These are phyloP conservation scores for Nothopassalora personata DNA, from an alignment of 2,329 filamentous ascomycete species.

Conservation along the genomic window DNA sequence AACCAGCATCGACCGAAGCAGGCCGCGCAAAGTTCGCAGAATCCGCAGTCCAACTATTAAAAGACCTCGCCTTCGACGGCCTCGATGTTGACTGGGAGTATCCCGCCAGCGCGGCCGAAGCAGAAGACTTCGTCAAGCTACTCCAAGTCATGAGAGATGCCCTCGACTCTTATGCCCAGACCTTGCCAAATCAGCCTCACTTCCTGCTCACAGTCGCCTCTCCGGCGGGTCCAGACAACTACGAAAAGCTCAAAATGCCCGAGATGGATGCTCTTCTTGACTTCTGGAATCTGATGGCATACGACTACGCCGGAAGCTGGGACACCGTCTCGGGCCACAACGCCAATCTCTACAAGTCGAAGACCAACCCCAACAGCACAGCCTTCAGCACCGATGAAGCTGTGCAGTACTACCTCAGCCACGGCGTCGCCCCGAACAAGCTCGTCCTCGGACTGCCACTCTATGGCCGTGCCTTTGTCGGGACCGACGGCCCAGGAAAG, in stretches of 20 bases:
- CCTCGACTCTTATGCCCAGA: conserved; percentile 38
- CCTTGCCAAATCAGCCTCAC: conserved; percentile 32
- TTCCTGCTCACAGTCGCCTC: conserved; percentile 44
- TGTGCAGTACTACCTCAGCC: conserved; percentile 61
- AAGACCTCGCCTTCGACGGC: conserved; percentile 67
- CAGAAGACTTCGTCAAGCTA: conserved; percentile 35
- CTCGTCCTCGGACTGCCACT: conserved; percentile 86
- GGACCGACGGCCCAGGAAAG: conserved; percentile 67
- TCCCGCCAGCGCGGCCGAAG: conserved; percentile 37
- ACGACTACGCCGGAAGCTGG: conserved; percentile 69
- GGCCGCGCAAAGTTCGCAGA: conserved; percentile 63
- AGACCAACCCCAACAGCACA: conserved; percentile 56
- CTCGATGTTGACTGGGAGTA: conserved; percentile 49
- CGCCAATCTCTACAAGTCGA: conserved; percentile 66
- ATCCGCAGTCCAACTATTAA: conserved; percentile 67
- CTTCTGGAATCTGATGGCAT: conserved; percentile 49
- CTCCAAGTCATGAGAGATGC: conserved; percentile 35
- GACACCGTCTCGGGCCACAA: conserved; percentile 67
- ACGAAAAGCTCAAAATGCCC: conserved; percentile 37
- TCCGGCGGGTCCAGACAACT: conserved; percentile 41
- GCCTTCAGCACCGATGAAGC: conserved; percentile 72
- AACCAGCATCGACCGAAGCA: conserved; percentile 57
- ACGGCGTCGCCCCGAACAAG: conserved; percentile 59
- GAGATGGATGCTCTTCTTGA: conserved; percentile 41
- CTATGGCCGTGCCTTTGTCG: conserved; percentile 78